Percentiles rank a stretch among this genome's conserved stretches.
Conservation (phyloP, 805 yeast species). For the Myxozyma lipomycoides region DNA sequence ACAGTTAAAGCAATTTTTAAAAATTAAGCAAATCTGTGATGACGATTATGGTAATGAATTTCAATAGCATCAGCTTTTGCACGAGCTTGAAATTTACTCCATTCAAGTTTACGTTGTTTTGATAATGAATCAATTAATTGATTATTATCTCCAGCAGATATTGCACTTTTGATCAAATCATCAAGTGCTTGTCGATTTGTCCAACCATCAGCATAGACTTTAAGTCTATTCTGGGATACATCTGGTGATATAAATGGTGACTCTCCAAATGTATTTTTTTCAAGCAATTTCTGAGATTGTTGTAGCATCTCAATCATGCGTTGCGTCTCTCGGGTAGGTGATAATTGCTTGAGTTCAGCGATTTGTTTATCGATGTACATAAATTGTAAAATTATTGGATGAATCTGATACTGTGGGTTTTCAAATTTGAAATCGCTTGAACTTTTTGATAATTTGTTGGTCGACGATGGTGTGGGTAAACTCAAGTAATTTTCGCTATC, state of each 20-base stretch:
- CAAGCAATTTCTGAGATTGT: neutral
- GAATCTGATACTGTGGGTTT: too few species aligned
- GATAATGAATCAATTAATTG: neutral
- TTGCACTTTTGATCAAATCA: neutral
- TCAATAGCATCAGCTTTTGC: neutral
- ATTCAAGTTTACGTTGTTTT: neutral
- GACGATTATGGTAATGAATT: neutral
- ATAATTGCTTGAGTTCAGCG: too few species aligned
- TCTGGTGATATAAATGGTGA: neutral
- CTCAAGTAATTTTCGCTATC: too few species aligned
- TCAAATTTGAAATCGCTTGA: too few species aligned
- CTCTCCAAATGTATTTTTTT: neutral
- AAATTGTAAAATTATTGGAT: too few species aligned
- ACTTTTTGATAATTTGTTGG: too few species aligned
- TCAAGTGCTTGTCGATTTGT: neutral
- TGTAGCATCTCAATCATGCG: too few species aligned
- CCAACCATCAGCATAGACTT: neutral
- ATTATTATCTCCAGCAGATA: neutral
- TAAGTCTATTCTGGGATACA: neutral
- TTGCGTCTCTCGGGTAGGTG: too few species aligned
- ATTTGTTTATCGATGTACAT: too few species aligned
- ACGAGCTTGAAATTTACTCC: neutral
- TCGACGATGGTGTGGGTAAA: too few species aligned
- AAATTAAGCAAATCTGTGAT: neutral
- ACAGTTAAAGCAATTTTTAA: too few species aligned